Evolutionary conservation across 176 grass and related monocot species (phyloP), one percentile per base, ranked within the genome.

Genomic region (Bonia amplexicaulis): DNA sequence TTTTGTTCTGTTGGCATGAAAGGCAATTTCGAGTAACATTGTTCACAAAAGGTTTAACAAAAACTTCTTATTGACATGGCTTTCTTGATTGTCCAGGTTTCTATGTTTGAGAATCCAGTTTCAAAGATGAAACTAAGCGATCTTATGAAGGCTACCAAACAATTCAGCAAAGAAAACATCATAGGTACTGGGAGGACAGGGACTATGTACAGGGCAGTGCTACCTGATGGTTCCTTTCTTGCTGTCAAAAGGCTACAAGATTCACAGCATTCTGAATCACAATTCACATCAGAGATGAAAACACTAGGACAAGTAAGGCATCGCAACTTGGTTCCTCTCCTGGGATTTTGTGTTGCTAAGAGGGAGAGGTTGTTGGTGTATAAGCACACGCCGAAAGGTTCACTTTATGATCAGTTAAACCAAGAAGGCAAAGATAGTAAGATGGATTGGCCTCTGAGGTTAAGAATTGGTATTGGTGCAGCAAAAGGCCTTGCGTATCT

Each of bases 71-170:
- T 37, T 79, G 15, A 59, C 46, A 58, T 85, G n/a, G 33, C 47
- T 60, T 48, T 85, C 45, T 85, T 12, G 26, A 70, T 85, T 79
- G 26, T 68, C 47, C 85, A 97, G 95, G 95, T 97, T 51, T 94
- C 95, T 20, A 91, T 97, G 89, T 97, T 97, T 45, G 90, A 90
- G 78, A 97, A 97, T 67, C 88, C 88, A 9, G 79, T 97, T 74
- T 97, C 95, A 25, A 97, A 97, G 77, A 97, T 97, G 95, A 94
- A 97, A 66, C 39, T 97, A 51, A 88, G 78, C 60, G 95, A 97
- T 85, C 91, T 97, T 27, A 94, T 97, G 95, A 97, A 94, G 83
- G 95, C 92, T 47, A 97, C 95, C 2, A 80, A 88, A 26, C 65
- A 97, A 54, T 97, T 97, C 60, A 88, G 89, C 84, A 94, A 87